phyloP scores from a whole-genome alignment of 257 asterid species.

The Thymus quinquecostatus region DNA sequence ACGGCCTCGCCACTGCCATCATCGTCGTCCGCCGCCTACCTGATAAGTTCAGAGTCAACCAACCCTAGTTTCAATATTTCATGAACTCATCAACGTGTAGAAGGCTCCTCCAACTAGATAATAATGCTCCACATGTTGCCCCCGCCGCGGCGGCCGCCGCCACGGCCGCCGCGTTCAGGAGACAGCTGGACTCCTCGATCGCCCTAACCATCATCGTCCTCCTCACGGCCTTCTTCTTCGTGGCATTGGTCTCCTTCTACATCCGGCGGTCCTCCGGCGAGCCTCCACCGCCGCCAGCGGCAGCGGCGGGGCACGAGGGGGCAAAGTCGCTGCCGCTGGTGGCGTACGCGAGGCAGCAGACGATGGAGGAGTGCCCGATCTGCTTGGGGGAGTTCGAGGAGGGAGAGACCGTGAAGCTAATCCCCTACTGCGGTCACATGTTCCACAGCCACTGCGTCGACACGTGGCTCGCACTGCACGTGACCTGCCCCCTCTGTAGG shows the following conservation, averaged over 20 bases:
- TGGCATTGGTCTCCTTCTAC: conserved; percentile 62
- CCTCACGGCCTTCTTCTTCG: conserved; percentile 61
- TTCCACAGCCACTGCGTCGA: conserved; percentile 66
- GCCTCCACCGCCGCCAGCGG: background rate
- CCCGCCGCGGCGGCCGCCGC: conserved; percentile 9
- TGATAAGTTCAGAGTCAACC: background rate
- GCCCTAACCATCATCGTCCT: conserved; percentile 57
- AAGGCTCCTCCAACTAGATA: conserved; percentile 24
- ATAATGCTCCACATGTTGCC: background rate
- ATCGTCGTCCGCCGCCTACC: background rate
- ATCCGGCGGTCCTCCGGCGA: conserved; percentile 52
- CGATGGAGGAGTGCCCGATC: conserved; percentile 60
- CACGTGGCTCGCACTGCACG: conserved; percentile 75
- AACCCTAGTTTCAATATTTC: background rate
- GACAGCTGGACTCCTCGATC: conserved; percentile 58
- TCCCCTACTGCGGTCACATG: conserved; percentile 79
- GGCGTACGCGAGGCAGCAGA: conserved; percentile 50
- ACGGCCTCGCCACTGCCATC: background rate
- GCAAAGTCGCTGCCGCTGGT: conserved; percentile 52
- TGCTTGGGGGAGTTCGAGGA: conserved; percentile 68
- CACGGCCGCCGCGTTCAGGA: conserved; percentile 13
- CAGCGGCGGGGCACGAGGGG: conserved; percentile 33
- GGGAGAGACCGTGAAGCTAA: conserved; percentile 57
- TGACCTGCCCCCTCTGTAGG: conserved; percentile 83
- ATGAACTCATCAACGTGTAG: conserved; percentile 28